These are phyloP conservation scores for Eutypa lata DNA, from an alignment of 2,329 filamentous ascomycete genomes.

Conservation along the genomic window DNA sequence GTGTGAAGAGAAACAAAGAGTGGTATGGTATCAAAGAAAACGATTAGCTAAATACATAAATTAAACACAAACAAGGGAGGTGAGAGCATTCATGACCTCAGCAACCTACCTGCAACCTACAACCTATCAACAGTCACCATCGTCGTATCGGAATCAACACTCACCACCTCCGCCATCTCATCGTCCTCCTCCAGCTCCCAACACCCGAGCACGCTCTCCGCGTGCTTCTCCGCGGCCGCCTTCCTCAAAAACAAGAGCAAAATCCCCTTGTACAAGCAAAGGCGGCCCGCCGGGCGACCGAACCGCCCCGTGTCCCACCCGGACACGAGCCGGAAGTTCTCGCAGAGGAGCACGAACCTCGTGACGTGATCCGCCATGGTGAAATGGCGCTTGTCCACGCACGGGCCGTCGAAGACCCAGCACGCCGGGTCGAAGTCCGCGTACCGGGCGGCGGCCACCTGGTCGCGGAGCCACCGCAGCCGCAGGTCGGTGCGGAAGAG, in stretches of 20 bases:
- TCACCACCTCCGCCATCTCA: no score
- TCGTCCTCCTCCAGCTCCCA: no score
- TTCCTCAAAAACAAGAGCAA: slow-evolving; percentile 4
- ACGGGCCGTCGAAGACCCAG: not conserved
- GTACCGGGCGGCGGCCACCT: not conserved
- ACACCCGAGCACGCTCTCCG: no score
- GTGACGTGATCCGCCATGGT: slow-evolving; percentile 18
- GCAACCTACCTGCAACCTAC: no score
- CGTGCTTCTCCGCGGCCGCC: not conserved
- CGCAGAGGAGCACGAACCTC: slow-evolving; percentile 24
- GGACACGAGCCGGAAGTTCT: slow-evolving; percentile 15
- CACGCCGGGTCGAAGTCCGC: not conserved
- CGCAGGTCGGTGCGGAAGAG: not conserved
- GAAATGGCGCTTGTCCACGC: not conserved
- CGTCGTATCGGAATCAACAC: no score
- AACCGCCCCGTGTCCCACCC: slow-evolving; percentile 18
- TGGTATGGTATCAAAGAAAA: no score
- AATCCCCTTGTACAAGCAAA: slow-evolving; percentile 22
- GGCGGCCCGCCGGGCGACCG: slow-evolving; percentile 13
- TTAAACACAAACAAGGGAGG: no score
- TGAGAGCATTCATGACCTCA: no score
- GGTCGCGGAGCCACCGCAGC: not conserved
- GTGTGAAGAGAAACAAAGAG: no score
- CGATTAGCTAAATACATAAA: no score
- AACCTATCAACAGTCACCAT: no score